Evolutionary conservation across 352 stramenopile genomes (phyloP), one percentile per base, ranked within the genome.

Genomic region (Phytophthora uliginosa): DNA sequence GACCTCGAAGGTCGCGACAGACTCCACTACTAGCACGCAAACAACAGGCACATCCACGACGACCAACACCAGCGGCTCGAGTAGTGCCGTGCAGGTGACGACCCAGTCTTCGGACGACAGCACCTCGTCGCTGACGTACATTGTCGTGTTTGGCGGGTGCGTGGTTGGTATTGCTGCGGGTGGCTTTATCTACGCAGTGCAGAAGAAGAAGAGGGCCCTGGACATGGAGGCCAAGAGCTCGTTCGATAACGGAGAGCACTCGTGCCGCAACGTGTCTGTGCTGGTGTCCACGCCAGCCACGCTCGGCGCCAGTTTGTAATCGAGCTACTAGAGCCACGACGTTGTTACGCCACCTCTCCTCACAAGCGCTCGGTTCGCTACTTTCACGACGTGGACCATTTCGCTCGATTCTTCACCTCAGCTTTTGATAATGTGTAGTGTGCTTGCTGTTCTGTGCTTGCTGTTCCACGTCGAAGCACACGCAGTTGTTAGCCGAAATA

Each of bases 141-240:
- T 84, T 36, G 69, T 85, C 62, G 77, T 74, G 15, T 64, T 77
- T 7, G 65, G 80, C 31, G 76, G 85, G 9, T 74, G 66, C 26
- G 82, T 72, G 28, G 69, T 74, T 15, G 77, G 78, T 4, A 63
- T 90, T 33, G 70, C 66, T 15, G 79, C 78, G n/a, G 76, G 51
- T 36, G 78, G 70, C 18, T 80, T 78, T 57, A 87, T 90, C 65
- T 73, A 86, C 53, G 69, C 71, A 28, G 66, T 88, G 36, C 82
- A 83, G 62, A 72, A 86, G 63, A 90, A 88, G 76, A 90, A 88
- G 64, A 77, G 78, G 51, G 63, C 70, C 38, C 69, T 90, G 48
- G 73, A 84, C 40, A 60, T 75, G 56, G 76, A 83, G 33, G 53
- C 74, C 55, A 85, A 88, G 73, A 84, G 73, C 56, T 78, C 81